A percentile compares a stretch with the other conserved stretches of the same genome.
phyloP scores from a whole-genome alignment of 306 rosid species.

The Rosa lucieae region DNA sequence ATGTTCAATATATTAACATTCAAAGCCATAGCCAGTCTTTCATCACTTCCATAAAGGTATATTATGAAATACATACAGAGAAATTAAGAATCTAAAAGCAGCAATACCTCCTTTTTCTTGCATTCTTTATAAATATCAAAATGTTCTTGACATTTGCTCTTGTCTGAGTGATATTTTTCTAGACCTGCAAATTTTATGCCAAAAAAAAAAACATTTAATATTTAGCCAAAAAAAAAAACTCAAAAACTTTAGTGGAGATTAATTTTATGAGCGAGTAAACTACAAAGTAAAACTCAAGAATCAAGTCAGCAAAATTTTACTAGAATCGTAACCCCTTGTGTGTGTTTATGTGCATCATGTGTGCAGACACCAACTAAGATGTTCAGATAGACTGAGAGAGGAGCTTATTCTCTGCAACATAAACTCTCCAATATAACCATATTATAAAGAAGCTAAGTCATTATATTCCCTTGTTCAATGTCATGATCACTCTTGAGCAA shows the following conservation, averaged over 20 bases:
- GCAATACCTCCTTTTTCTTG: slow-evolving; percentile 86
- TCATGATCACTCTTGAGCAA: neutral
- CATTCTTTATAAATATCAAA: slow-evolving; percentile 94
- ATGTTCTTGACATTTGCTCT: slow-evolving; percentile 88
- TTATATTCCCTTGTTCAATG: neutral
- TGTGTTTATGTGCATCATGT: neutral
- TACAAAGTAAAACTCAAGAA: neutral
- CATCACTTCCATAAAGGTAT: neutral
- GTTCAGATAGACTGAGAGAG: neutral
- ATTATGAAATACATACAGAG: slow-evolving; percentile 5
- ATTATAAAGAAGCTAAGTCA: neutral
- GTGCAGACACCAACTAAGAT: neutral
- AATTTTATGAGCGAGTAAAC: neutral
- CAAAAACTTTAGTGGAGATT: neutral
- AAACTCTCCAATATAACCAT: neutral
- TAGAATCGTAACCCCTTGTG: neutral
- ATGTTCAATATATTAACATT: neutral
- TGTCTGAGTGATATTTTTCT: slow-evolving; percentile 63
- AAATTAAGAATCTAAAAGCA: slow-evolving; percentile 11
- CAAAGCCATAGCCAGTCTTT: neutral
- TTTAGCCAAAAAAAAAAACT: neutral
- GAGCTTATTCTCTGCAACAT: neutral
- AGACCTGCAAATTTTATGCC: slow-evolving; percentile 50
- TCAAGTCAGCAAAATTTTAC: neutral
- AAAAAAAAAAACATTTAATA: neutral